These are phyloP conservation scores for Reticulascus tulasneorum DNA, from an alignment of 2,329 filamentous ascomycete genomes.

Conservation along the genomic window DNA sequence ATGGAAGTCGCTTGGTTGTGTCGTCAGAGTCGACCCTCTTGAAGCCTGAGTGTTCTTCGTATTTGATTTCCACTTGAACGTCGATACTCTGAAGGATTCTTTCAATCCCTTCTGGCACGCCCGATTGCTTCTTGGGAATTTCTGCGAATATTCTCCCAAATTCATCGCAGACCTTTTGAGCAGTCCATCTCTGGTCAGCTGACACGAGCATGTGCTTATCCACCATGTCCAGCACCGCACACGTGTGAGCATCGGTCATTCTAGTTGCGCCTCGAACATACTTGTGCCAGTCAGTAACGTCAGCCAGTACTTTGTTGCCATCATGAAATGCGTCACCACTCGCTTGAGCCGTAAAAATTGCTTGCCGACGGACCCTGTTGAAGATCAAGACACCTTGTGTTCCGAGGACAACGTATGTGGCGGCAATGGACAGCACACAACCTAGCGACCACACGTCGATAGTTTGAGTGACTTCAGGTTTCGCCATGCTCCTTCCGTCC, in stretches of 20 bases:
- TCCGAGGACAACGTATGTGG: slow-evolving; percentile 32
- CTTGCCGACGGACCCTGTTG: not conserved
- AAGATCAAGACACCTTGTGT: slow-evolving; percentile 3
- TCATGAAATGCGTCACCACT: slow-evolving; percentile 1
- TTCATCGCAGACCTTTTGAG: not conserved
- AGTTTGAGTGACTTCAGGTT: slow-evolving; percentile 18
- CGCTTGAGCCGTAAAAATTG: not conserved
- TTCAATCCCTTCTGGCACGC: not conserved
- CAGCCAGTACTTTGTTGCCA: not conserved
- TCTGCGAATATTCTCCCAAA: not conserved
- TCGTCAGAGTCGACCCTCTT: not conserved
- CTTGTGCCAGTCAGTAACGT: not conserved
- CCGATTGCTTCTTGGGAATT: not conserved
- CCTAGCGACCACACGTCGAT: slow-evolving; percentile 37
- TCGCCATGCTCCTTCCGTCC: not conserved
- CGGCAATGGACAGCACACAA: slow-evolving; percentile 33
- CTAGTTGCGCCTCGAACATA: slow-evolving; percentile 6
- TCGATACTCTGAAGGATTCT: not conserved
- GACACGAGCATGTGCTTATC: slow-evolving; percentile 19
- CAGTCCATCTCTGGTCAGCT: not conserved
- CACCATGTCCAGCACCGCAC: slow-evolving; percentile 19
- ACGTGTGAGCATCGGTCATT: slow-evolving; percentile 17
- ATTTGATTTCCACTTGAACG: not conserved
- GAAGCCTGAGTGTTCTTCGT: not conserved
- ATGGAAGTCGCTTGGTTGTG: not conserved